Base-by-base conservation (phyloP, 768 basidiomycete species). In the Porphyrellus cyaneotinctus region DNA sequence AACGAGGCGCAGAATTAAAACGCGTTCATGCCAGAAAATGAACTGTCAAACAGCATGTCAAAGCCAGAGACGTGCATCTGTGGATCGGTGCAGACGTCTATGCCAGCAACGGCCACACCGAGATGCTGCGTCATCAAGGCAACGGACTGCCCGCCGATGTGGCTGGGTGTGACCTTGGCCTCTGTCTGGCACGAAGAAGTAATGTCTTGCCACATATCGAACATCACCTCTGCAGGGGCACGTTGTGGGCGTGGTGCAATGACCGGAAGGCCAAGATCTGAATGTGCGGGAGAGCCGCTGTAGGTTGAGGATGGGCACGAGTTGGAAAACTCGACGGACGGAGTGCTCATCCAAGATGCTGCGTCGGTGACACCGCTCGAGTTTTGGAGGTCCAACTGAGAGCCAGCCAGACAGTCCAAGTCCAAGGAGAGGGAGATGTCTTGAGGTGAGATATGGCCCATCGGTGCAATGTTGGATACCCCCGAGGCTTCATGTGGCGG, bases 221-320 rank as follows among this genome's bases (percentile, higher is more conserved):
- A 67, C 4, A 45, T 13, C 8, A 43, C 2, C 0, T 41, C 48
- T 0, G 26, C 43, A 7, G 52, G 33, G 2, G 37, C 50, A 13
- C 59, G 59, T 32, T 68, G 65, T 2, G 64, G 67, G 20, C 58
- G 63, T 1, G 68, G 70, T 17, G 70, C 70, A 17, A 59, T 22
- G 18, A 71, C 24, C 0, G 69, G 69, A 0, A 70, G 55, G 14
- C 58, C 46, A 43, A 58, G 58, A 14, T 72, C 69, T 3, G 70
- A 65, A 0, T 55, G 69, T 0, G 70, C 62, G 0, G 76, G 74
- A 0, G 77, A 78, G 2, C 74, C 73, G 0, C 75, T 72, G 58
- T 78, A 78, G 6, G 69, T 64, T 2, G 78, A 75, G 0, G 77
- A 76, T 0, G 76, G 65, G 8, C 68, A 62, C 1, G 75, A 74